phyloP scores from a whole-genome alignment of 345 rosid genomes.

The Eucalyptus sp. region DNA sequence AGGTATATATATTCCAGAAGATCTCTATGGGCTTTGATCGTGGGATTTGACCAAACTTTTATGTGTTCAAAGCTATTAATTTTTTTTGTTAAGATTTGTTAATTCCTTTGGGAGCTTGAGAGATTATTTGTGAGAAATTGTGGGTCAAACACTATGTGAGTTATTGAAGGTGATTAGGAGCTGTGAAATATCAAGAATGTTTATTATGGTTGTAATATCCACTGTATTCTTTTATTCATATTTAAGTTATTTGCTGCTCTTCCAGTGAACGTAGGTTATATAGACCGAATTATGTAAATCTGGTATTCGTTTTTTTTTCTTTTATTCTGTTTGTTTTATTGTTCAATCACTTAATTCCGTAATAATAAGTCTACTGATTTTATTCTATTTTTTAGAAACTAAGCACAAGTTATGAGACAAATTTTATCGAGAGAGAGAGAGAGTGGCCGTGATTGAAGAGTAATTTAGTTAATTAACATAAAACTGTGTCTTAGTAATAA shows the following conservation, averaged over 20 bases:
- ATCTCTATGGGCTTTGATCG: background rate
- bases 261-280: rapidly evolving
- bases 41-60: background rate
- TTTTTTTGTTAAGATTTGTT: too few relatives aligned
- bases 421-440: background rate
- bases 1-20: background rate
- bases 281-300: rapidly evolving
- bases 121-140: too few relatives aligned
- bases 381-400: background rate
- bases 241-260: rapidly evolving
- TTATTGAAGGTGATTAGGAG: too few relatives aligned
- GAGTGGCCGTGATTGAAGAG: too few relatives aligned
- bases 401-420: background rate
- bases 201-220: too few relatives aligned
- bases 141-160: rapidly evolving
- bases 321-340: rapidly evolving
- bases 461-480: background rate
- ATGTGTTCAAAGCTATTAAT: background rate
- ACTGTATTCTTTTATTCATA: too few relatives aligned
- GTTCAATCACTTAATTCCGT: background rate
- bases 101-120: too few relatives aligned
- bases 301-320: too few relatives aligned
- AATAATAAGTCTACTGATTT: too few relatives aligned
- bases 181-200: background rate
- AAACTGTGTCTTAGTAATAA: too few relatives aligned